phyloP scores from a whole-genome alignment of 2,329 filamentous ascomycete genomes.

The Thielaviopsis cerberus region DNA sequence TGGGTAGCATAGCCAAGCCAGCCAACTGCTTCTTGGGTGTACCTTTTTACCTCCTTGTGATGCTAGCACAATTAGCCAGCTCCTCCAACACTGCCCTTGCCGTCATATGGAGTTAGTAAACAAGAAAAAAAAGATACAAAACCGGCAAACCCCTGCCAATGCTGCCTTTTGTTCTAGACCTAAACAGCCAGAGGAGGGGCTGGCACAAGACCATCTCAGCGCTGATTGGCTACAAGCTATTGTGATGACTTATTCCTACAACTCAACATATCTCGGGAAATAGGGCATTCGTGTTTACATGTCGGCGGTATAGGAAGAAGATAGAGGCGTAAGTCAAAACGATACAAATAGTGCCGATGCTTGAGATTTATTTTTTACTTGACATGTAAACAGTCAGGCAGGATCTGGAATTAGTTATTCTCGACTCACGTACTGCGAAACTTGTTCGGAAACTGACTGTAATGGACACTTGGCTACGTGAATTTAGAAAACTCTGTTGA shows the following conservation, averaged over 20 bases:
- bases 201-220: not conserved
- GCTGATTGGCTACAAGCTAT: not conserved
- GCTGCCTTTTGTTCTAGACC: conserved; percentile 6
- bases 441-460: no score
- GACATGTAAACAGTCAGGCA: not conserved
- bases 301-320: not conserved
- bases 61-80: not conserved
- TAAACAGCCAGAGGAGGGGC: not conserved
- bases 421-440: no score
- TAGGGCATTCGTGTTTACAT: not conserved
- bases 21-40: not conserved
- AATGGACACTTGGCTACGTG: no score
- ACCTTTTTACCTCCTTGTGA: not conserved
- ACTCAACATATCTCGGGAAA: not conserved
- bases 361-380: not conserved
- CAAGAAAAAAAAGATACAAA: not conserved
- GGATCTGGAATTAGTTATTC: not conserved
- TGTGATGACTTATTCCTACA: not conserved
- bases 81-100: no score
- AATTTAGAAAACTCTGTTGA: no score
- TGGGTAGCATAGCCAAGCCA: not conserved
- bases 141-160: not conserved
- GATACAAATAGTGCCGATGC: not conserved
- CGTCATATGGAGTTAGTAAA: no score
- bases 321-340: not conserved